Evolutionary conservation across 208 protist species (phyloP).

Genomic region (Trypanosoma melophagium): DNA sequence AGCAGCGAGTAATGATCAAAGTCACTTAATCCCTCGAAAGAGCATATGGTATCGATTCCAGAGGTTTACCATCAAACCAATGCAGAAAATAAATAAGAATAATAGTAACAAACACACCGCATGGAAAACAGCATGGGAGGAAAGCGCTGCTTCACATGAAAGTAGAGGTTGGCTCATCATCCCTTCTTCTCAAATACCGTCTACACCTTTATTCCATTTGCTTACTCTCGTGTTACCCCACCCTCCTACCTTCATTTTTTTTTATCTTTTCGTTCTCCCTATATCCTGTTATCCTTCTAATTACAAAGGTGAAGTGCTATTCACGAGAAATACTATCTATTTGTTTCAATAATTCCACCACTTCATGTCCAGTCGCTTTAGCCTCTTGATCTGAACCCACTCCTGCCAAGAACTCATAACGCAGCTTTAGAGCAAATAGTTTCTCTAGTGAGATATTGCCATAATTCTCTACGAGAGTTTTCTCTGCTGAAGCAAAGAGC

Average conservation of each 20-base stretch:
- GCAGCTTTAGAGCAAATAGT: conserved; percentile 54
- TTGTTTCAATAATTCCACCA: conserved; percentile 66
- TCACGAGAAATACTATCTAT: conserved; percentile 49
- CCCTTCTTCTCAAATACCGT: too few relatives aligned
- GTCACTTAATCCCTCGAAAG: too few relatives aligned
- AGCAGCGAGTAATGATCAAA: too few relatives aligned
- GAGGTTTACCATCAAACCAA: too few relatives aligned
- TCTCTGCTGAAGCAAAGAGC: conserved; percentile 75
- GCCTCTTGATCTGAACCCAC: conserved; percentile 86
- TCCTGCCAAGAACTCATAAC: conserved; percentile 83
- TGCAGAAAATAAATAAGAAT: too few relatives aligned
- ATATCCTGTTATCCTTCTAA: background rate
- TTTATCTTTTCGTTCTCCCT: background rate
- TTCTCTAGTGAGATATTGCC: conserved; percentile 62
- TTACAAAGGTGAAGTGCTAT: background rate
- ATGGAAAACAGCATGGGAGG: too few relatives aligned
- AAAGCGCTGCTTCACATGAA: too few relatives aligned
- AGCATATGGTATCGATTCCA: too few relatives aligned
- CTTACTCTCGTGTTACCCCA: too few relatives aligned
- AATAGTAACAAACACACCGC: too few relatives aligned
- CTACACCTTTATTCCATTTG: too few relatives aligned
- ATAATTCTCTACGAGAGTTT: conserved; percentile 58
- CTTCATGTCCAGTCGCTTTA: conserved; percentile 70
- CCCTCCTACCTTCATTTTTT: background rate
- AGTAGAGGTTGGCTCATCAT: too few relatives aligned